Base-by-base conservation (phyloP, 345 rosid species). In the Heritiera littoralis region DNA sequence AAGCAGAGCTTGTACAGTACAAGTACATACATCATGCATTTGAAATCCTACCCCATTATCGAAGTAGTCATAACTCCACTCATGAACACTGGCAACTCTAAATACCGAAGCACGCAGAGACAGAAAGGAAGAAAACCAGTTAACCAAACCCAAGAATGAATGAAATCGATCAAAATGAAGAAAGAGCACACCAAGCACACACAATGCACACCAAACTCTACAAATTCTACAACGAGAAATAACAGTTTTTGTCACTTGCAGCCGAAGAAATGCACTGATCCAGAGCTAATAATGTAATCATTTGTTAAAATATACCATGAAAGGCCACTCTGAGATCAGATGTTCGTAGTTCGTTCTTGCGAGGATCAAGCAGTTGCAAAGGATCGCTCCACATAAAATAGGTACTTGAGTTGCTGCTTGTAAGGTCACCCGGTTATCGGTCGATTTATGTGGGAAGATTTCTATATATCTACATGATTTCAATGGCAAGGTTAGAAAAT, bases 381-480 rank as follows among this genome's bases (percentile, higher is more conserved):
- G 43, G 65, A 63, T 30, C 17, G 23, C 61, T 48, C 49, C 61
- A 48, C 14, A 18, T 48, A 63, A 76, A 51, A 38, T 32, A 64
- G 58, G 61, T 56, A 55, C 45, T 75, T 60, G 7, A 1, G n/a
- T 30, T 10, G 32, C 20, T 14, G 61, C 30, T 56, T 49, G 75
- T 51, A 71, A 51, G 75, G 32, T 30, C 60, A 14, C 41, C 46
- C 3, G 30, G 70, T 64, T 46, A 52, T 49, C 49, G 28, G 72
- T 56, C 32, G 64, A 43, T 45, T 13, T 68, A 23, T 2, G 51
- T 6, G 18, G 52, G 28, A 55, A 73, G 14, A 18, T 9, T 55
- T 73, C 48, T 9, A n/a, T 18, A 69, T 85, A 79, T 80, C 79
- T 69, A 82, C 83, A 82, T 28, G 77, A 67, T 75, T 75, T 76